phyloP scores from a whole-genome alignment of 805 yeast genomes.

The Candida wancherniae region DNA sequence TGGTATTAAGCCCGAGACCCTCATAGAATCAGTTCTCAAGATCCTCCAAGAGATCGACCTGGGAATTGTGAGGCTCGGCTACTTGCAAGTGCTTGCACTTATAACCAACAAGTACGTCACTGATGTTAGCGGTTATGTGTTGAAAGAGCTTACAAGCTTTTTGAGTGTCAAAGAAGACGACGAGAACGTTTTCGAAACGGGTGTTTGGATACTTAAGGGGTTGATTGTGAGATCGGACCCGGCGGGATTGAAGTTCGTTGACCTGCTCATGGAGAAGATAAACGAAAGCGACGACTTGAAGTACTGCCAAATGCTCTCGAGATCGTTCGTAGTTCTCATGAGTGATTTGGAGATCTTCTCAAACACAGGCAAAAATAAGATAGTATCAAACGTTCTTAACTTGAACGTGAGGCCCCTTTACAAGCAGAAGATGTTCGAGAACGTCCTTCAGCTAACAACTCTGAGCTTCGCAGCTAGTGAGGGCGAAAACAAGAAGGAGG shows the following conservation, averaged over 20 bases:
- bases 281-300: constrained; percentile 25
- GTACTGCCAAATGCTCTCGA: constrained; percentile 32
- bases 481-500: constrained; percentile 33
- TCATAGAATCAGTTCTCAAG: constrained; percentile 29
- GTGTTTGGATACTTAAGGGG: constrained; percentile 72
- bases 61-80: constrained; percentile 25
- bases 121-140: constrained; percentile 9
- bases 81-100: constrained; percentile 52
- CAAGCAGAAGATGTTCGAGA: constrained; percentile 74
- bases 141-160: constrained; percentile 1
- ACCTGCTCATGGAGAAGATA: constrained; percentile 21
- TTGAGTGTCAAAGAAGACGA: constrained; percentile 6
- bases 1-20: constrained; percentile 4
- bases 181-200: constrained; percentile 41
- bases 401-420: constrained; percentile 63
- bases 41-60: constrained; percentile 16
- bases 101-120: constrained; percentile 43
- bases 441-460: constrained; percentile 53
- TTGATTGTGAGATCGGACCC: constrained; percentile 54
- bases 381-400: constrained; percentile 43
- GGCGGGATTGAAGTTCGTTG: constrained; percentile 22
- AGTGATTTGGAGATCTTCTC: constrained; percentile 61
- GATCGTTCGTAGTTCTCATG: constrained; percentile 58
- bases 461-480: constrained; percentile 31
- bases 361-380: constrained; percentile 30